Evolutionary conservation across 2,329 filamentous ascomycete species (phyloP).

Genomic region (Xylariaceae sp.): DNA sequence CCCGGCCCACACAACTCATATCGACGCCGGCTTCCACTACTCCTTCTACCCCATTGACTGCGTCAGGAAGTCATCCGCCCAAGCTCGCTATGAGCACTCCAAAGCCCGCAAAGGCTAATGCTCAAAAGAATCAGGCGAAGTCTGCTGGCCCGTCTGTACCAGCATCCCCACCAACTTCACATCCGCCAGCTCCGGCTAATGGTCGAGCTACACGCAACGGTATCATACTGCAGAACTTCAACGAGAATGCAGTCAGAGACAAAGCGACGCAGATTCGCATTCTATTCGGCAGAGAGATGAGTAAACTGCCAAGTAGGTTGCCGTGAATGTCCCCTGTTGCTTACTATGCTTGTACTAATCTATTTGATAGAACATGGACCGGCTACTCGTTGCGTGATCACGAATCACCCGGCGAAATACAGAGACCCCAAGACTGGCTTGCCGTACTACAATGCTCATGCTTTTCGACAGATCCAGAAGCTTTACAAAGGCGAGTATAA

Average conservation of each 20-base stretch:
- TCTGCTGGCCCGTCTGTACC: constrained; percentile 11
- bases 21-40: constrained; percentile 16
- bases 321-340: background rate
- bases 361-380: constrained; percentile 43
- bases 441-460: constrained; percentile 71
- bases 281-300: constrained; percentile 56
- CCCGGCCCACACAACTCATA: constrained; percentile 10
- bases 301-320: constrained; percentile 48
- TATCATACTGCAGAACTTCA: constrained; percentile 57
- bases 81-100: constrained; percentile 21
- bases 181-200: constrained; percentile 35
- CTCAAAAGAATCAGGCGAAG: constrained; percentile 25
- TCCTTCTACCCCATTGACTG: constrained; percentile 10
- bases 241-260: constrained; percentile 51
- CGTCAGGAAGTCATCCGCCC: constrained; percentile 10
- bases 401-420: constrained; percentile 73
- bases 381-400: constrained; percentile 69
- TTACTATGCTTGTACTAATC: constrained; percentile 17
- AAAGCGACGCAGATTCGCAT: constrained; percentile 54
- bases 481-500: constrained; percentile 67
- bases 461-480: constrained; percentile 76
- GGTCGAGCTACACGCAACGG: constrained; percentile 53
- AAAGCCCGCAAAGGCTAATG: constrained; percentile 24
- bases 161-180: constrained; percentile 25
- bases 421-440: constrained; percentile 80